Evolutionary conservation across 108 stramenopile genomes (phyloP).

Genomic region (Cyclotella atomus): DNA sequence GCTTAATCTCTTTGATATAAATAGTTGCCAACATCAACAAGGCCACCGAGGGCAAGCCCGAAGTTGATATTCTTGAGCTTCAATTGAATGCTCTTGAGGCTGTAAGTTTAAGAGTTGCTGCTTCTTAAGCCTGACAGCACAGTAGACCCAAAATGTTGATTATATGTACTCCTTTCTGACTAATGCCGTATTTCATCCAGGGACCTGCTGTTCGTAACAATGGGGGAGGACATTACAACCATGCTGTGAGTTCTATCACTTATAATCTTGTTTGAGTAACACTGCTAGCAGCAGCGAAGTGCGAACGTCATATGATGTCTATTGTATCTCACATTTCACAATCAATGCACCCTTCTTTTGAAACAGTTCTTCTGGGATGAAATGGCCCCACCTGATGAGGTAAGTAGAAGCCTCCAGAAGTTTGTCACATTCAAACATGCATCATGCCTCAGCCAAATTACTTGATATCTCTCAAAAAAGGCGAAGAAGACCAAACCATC

Average conservation of each 20-base stretch:
- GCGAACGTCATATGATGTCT: no score
- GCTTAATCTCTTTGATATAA: background rate
- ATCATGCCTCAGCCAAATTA: no score
- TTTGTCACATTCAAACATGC: no score
- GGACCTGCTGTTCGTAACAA: conserved; percentile 92
- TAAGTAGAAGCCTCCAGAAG: conserved; percentile 91
- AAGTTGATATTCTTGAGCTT: conserved; percentile 81
- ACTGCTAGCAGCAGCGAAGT: no score
- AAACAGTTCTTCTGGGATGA: conserved; percentile 97
- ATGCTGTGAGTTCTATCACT: conserved; percentile 58
- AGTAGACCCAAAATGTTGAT: no score
- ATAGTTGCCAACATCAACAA: conserved; percentile 79
- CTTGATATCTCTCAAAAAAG: no score
- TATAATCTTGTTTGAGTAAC: background rate
- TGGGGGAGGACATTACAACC: conserved; percentile 99
- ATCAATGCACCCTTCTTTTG: background rate
- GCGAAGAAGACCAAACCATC: conserved; percentile 87
- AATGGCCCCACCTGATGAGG: conserved; percentile 88
- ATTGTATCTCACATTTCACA: no score
- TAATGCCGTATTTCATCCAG: no score
- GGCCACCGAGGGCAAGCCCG: conserved; percentile 86
- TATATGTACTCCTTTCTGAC: no score
- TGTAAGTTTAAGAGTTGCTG: no score
- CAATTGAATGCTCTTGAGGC: conserved; percentile 86
- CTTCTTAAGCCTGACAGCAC: no score